Evolutionary conservation across 2,329 filamentous ascomycete species (phyloP), one percentile per base, ranked within the genome.

Genomic region (Gliomastix tumulicola): DNA sequence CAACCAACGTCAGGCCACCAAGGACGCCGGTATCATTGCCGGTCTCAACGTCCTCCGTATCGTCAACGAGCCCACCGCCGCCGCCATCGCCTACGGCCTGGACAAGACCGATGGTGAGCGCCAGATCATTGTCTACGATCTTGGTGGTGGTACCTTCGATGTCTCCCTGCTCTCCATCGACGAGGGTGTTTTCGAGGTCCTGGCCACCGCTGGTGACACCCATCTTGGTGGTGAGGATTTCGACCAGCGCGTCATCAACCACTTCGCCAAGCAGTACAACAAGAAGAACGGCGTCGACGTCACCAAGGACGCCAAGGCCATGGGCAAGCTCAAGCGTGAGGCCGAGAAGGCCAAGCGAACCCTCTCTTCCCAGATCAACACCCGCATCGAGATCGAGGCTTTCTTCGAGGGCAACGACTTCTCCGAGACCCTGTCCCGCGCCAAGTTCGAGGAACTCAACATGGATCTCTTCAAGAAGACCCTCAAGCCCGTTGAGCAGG

Each of bases 391-490:
- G 71, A 96, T 98, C 48, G 92, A 98, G 68, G 83, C 87, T 50
- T 94, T 98, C 84, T 84, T 87, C 70, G 81, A 94, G 53, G 92
- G 92, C 72, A 83, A 94, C 50, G 92, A 97, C 66, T 95, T 97
- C 76, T 96, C 89, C 34, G 90, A 97, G 81, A 96, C 88, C 45
- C 79, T 98, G 36, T 96, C 90, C 63, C 87, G 90, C 54, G 92
- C 92, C 76, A 97, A 97, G 79, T 97, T 98, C 57, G 92, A 98
- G 72, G 90, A 97, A 71, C 79, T 97, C 55, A 97, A 97, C 84
- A 89, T 89, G 53, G 90, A 97, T 57, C 82, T 97, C 44, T 97
- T 97, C 84, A 95, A 95, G 83, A 94, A 92, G 79, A 97, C 92
- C 41, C 79, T 97, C 49, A 95, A 96, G 81, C 90, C 92, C 40